These are phyloP conservation scores for Eucalyptus marginata DNA, from an alignment of 345 rosid genomes.

Conservation along the genomic window DNA sequence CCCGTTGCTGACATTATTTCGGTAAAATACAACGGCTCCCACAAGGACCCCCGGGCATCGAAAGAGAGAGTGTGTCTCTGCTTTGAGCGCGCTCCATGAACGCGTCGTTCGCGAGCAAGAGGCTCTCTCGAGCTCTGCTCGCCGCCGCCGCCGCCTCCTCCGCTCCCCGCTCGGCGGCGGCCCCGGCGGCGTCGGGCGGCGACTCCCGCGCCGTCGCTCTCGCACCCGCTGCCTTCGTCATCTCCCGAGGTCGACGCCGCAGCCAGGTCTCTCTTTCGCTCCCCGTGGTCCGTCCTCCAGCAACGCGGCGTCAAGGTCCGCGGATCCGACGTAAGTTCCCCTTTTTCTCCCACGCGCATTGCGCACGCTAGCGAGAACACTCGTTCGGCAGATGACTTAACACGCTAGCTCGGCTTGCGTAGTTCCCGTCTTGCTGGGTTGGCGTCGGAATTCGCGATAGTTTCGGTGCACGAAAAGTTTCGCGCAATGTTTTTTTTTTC, in stretches of 20 bases:
- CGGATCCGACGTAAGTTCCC: slow-evolving; percentile 49
- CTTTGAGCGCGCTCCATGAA: not conserved
- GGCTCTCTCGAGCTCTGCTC: slow-evolving; percentile 13
- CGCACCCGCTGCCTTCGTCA: not conserved
- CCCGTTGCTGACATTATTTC: not conserved
- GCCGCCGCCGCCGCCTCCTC: not conserved
- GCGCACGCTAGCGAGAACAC: not conserved
- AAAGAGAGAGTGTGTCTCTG: not conserved
- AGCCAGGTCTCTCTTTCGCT: not conserved
- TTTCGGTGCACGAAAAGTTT: not conserved
- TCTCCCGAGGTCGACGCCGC: not conserved
- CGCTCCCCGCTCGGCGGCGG: not conserved
- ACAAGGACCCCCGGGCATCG: not conserved
- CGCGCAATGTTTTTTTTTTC: not conserved
- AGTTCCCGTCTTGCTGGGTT: not conserved
- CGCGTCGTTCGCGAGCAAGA: slow-evolving; percentile 8
- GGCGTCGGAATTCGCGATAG: not conserved
- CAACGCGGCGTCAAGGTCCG: slow-evolving; percentile 64
- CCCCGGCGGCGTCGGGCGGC: not conserved
- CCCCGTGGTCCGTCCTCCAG: slow-evolving; percentile 50
- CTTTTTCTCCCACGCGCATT: not conserved
- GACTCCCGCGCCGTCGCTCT: not conserved
- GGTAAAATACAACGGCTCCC: not conserved
- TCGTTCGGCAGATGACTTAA: not conserved
- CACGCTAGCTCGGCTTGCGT: not conserved